Percentiles rank a stretch among this genome's conserved stretches.
These are phyloP conservation scores for Russula brevipes DNA, from an alignment of 768 basidiomycete species.

Conservation along the genomic window DNA sequence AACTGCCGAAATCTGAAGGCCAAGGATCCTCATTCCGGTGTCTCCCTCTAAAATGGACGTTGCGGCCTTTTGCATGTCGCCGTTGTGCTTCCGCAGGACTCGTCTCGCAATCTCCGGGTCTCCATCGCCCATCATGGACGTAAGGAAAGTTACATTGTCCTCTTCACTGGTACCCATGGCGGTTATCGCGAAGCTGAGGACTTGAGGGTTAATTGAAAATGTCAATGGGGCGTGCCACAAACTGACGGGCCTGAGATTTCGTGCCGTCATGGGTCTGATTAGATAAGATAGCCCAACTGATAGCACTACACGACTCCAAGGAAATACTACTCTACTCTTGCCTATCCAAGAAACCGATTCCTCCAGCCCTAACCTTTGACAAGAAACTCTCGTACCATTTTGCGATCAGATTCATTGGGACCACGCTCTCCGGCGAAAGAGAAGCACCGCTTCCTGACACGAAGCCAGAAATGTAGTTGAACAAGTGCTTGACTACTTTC, in stretches of 20 bases:
- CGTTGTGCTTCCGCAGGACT: slow-evolving; percentile 56
- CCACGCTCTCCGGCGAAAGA: slow-evolving; percentile 45
- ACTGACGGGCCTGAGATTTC: background rate
- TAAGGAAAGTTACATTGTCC: slow-evolving; percentile 34
- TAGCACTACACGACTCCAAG: background rate
- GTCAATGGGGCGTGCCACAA: background rate
- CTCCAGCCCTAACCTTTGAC: slow-evolving; percentile 52
- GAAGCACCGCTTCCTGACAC: slow-evolving; percentile 34
- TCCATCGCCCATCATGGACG: slow-evolving; percentile 38
- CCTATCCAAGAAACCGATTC: slow-evolving; percentile 57
- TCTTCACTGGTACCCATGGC: slow-evolving; percentile 28
- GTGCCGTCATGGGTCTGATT: background rate
- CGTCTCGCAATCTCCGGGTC: slow-evolving; percentile 46
- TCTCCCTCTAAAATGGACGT: slow-evolving; percentile 33
- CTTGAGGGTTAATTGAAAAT: background rate
- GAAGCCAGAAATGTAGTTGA: slow-evolving; percentile 73
- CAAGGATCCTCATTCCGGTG: slow-evolving; percentile 22
- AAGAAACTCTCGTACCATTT: slow-evolving; percentile 71
- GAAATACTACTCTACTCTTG: slow-evolving; percentile 22
- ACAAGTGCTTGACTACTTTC: slow-evolving; percentile 63
- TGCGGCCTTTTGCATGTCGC: slow-evolving; percentile 42
- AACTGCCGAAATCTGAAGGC: slow-evolving; percentile 10
- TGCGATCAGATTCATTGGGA: slow-evolving; percentile 58
- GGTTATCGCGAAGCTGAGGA: background rate
- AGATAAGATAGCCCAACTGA: slow-evolving; percentile 11